Evolutionary conservation across 2,329 filamentous ascomycete genomes (phyloP).

Genomic region (Aureobasidium leucospermi): DNA sequence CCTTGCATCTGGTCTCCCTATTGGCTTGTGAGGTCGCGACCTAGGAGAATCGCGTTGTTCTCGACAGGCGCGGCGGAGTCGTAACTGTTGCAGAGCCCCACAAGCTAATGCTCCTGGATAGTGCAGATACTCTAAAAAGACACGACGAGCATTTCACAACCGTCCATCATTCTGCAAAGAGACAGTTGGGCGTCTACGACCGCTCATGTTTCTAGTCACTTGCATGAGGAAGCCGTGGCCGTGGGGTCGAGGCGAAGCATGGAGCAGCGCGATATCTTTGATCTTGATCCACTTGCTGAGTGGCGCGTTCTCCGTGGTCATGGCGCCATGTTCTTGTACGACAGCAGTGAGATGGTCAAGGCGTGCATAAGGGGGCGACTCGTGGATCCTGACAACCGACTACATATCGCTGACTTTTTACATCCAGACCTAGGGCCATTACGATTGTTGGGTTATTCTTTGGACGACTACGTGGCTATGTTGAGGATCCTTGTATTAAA

Average conservation of each 20-base stretch:
- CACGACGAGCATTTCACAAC: background rate
- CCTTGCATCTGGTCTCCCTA: background rate
- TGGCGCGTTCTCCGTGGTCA: conserved; percentile 5
- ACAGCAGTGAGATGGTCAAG: conserved; percentile 1
- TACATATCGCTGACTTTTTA: background rate
- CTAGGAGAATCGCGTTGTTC: background rate
- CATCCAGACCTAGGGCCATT: background rate
- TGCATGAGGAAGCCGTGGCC: background rate
- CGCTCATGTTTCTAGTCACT: background rate
- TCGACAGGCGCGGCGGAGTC: background rate
- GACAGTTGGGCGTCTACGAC: background rate
- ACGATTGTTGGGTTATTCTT: background rate
- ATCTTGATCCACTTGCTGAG: background rate
- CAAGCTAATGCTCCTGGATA: background rate
- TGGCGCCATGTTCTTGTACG: conserved; percentile 5
- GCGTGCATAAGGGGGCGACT: conserved; percentile 1
- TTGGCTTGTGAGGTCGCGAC: background rate
- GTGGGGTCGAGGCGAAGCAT: background rate
- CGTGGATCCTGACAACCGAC: background rate
- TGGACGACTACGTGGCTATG: background rate
- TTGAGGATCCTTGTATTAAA: background rate
- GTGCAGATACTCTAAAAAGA: conserved; percentile 10
- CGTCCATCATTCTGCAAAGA: background rate
- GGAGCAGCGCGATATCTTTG: background rate
- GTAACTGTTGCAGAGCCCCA: background rate